Evolutionary conservation across 1,139 yeast species (phyloP).

Genomic region (Sugiyamaella castrensis): DNA sequence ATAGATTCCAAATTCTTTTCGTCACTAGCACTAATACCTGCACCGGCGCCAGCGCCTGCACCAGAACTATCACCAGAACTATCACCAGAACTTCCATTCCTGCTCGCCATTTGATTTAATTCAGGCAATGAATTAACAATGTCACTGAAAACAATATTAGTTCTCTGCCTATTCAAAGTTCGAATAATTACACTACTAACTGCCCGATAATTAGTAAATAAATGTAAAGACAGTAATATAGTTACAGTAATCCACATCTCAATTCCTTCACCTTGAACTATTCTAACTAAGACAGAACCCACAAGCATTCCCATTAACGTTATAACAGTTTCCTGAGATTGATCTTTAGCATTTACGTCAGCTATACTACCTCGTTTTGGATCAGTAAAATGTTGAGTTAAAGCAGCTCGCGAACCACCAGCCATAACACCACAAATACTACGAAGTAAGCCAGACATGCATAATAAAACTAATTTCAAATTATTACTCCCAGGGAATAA

Average conservation of each 20-base stretch:
- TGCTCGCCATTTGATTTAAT: slow-evolving; percentile 21
- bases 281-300: slow-evolving; percentile 36
- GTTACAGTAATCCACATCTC: slow-evolving; percentile 34
- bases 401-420: slow-evolving; percentile 41
- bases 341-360: slow-evolving; percentile 42
- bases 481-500: slow-evolving; percentile 30
- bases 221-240: slow-evolving; percentile 32
- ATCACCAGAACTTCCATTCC: not conserved
- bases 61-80: not conserved
- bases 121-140: slow-evolving; percentile 30
- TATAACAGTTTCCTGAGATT: slow-evolving; percentile 41
- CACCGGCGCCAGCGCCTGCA: not conserved
- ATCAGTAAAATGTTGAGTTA: slow-evolving; percentile 41
- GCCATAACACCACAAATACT: slow-evolving; percentile 42
- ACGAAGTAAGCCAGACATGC: slow-evolving; percentile 37
- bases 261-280: slow-evolving; percentile 35
- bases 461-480: slow-evolving; percentile 31
- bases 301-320: slow-evolving; percentile 40
- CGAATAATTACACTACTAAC: slow-evolving; percentile 37
- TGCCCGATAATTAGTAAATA: slow-evolving; percentile 39
- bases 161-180: slow-evolving; percentile 37
- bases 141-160: slow-evolving; percentile 36
- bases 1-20: slow-evolving; percentile 18
- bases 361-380: slow-evolving; percentile 37
- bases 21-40: slow-evolving; percentile 5